These are phyloP conservation scores for Peronosclerospora sorghi DNA, from an alignment of 352 stramenopile species.

Conservation along the genomic window DNA sequence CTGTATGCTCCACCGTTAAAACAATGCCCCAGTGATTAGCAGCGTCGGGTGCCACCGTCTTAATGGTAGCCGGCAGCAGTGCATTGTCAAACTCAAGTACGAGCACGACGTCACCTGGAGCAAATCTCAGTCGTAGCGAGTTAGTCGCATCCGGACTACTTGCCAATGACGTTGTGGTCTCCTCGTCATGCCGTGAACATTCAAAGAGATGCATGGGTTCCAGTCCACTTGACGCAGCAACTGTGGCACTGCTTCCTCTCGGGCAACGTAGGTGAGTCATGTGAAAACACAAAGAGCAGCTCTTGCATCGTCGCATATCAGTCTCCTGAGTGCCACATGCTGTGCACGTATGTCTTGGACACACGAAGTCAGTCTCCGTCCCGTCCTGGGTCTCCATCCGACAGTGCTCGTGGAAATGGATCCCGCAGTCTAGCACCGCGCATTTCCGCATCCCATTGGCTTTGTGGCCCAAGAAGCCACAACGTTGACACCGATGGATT, in stretches of 20 bases:
- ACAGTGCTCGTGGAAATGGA: slow-evolving; percentile 47
- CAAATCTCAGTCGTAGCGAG: slow-evolving; percentile 21
- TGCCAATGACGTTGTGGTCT: slow-evolving; percentile 2
- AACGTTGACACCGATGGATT: slow-evolving; percentile 48
- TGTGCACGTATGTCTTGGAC: slow-evolving; percentile 45
- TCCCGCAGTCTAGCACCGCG: slow-evolving; percentile 39
- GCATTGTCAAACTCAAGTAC: slow-evolving; percentile 58
- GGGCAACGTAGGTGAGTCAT: slow-evolving; percentile 42
- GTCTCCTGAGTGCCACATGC: slow-evolving; percentile 36
- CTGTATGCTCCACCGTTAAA: slow-evolving; percentile 29
- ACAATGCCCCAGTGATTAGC: slow-evolving; percentile 60
- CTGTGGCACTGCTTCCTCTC: slow-evolving; percentile 2
- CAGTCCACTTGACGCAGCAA: slow-evolving; percentile 4
- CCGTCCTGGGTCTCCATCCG: slow-evolving; percentile 6
- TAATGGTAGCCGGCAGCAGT: slow-evolving; percentile 30
- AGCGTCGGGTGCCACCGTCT: slow-evolving; percentile 19
- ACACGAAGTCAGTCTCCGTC: slow-evolving; percentile 26
- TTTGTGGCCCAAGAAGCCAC: slow-evolving; percentile 61
- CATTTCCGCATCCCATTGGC: slow-evolving; percentile 39
- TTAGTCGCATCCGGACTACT: slow-evolving; percentile 20
- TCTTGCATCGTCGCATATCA: slow-evolving; percentile 36
- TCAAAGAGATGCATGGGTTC: slow-evolving; percentile 31
- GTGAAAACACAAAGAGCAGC: slow-evolving; percentile 40
- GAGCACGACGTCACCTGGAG: slow-evolving; percentile 48
- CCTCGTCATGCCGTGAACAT: slow-evolving; percentile 27